Evolutionary conservation across 176 grass and related monocot genomes (phyloP).

Genomic region (Oryza nivara): DNA sequence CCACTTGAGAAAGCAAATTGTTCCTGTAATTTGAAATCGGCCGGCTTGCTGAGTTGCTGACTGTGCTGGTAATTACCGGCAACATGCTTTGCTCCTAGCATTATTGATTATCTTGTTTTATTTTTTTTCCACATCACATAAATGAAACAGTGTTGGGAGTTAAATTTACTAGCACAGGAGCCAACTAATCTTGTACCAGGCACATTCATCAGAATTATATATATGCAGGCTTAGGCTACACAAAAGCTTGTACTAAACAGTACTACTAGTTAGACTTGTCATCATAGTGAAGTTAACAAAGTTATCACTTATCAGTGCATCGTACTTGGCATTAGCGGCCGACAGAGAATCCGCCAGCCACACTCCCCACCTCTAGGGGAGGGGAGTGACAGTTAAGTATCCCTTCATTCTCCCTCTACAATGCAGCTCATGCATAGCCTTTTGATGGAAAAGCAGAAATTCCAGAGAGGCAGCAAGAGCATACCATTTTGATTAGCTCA

Average conservation of each 20-base stretch:
- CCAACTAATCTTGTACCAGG: background rate
- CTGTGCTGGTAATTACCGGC: background rate
- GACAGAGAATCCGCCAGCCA: slow-evolving; percentile 55
- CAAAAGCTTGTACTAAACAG: slow-evolving; percentile 32
- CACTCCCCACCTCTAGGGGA: slow-evolving; percentile 39
- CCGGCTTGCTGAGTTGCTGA: background rate
- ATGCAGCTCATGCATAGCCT: slow-evolving; percentile 33
- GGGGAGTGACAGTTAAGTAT: slow-evolving; percentile 43
- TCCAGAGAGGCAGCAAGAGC: slow-evolving; percentile 30
- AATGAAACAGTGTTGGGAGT: background rate
- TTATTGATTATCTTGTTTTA: background rate
- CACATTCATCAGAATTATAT: slow-evolving; percentile 2
- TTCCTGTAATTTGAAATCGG: slow-evolving; percentile 32
- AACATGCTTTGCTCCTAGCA: background rate
- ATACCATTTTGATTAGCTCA: slow-evolving; percentile 27
- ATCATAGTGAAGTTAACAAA: slow-evolving; percentile 52
- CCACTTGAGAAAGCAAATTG: slow-evolving; percentile 38
- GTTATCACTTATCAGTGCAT: slow-evolving; percentile 45
- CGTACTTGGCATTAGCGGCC: slow-evolving; percentile 53
- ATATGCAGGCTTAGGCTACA: slow-evolving; percentile 26
- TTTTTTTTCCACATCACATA: background rate
- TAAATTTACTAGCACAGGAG: background rate
- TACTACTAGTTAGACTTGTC: slow-evolving; percentile 41
- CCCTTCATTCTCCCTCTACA: slow-evolving; percentile 30
- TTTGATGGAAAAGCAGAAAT: slow-evolving; percentile 48